Percentiles rank a stretch among this genome's conserved stretches.
Evolutionary conservation across 1,139 yeast species (phyloP).

Genomic region (Lodderomyces beijingensis): DNA sequence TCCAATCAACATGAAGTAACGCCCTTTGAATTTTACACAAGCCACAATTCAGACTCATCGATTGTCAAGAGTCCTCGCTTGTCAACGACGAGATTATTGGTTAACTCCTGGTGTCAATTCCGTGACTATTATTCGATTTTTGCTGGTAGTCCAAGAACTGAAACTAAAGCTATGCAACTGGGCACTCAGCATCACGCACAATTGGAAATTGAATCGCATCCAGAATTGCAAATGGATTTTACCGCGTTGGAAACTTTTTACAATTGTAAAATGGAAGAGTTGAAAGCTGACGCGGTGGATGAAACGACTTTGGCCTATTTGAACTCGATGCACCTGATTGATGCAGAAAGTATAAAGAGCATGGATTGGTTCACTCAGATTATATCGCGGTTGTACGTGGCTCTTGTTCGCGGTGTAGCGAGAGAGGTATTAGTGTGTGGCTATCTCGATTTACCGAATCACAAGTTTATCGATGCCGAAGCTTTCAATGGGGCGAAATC

Average conservation of each 20-base stretch:
- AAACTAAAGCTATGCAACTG: slow-evolving; percentile 27
- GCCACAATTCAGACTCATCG: slow-evolving; percentile 22
- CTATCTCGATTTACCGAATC: slow-evolving; percentile 31
- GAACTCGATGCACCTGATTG: slow-evolving; percentile 11
- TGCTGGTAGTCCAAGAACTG: slow-evolving; percentile 26
- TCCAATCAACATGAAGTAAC: not conserved
- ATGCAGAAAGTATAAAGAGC: slow-evolving; percentile 20
- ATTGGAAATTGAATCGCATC: slow-evolving; percentile 41
- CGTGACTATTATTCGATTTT: slow-evolving; percentile 41
- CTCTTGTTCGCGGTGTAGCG: slow-evolving; percentile 47
- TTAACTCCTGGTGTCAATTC: slow-evolving; percentile 52
- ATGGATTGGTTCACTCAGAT: slow-evolving; percentile 31
- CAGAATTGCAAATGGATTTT: slow-evolving; percentile 17
- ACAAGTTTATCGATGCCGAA: slow-evolving; percentile 17
- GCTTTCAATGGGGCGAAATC: slow-evolving; percentile 2
- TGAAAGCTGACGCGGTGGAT: not conserved
- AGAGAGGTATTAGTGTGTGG: slow-evolving; percentile 60
- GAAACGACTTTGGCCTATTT: slow-evolving; percentile 4
- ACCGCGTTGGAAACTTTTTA: not conserved
- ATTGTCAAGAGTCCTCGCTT: slow-evolving; percentile 29
- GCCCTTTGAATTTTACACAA: slow-evolving; percentile 27
- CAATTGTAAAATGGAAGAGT: not conserved
- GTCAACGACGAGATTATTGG: slow-evolving; percentile 45
- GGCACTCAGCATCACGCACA: slow-evolving; percentile 41
- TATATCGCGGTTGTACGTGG: slow-evolving; percentile 28